These are phyloP conservation scores for Wallacemonas sp. DNA, from an alignment of 208 protist species.

Conservation along the genomic window DNA sequence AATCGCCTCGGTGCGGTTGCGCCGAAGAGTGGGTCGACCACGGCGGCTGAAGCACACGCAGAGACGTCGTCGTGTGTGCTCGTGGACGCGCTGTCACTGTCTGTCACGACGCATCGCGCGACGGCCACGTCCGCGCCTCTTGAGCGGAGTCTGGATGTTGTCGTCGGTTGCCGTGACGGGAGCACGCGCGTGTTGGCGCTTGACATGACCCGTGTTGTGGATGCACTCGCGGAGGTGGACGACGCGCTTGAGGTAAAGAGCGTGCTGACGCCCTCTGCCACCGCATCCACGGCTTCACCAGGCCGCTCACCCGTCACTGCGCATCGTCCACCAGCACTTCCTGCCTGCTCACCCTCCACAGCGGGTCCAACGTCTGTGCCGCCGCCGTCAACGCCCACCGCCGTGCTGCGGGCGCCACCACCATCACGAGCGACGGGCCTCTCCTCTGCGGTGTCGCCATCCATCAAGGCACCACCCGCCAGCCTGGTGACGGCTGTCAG, in stretches of 20 bases:
- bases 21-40: too few relatives aligned
- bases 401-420: neutral
- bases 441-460: neutral
- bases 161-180: constrained; percentile 21
- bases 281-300: neutral
- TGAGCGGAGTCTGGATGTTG: constrained; percentile 3
- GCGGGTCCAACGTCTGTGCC: neutral
- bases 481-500: neutral
- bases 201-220: neutral
- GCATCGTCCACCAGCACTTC: neutral
- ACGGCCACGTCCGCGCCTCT: neutral
- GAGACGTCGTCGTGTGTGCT: neutral
- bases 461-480: neutral
- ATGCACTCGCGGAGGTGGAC: neutral
- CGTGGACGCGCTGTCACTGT: constrained; percentile 16
- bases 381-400: neutral
- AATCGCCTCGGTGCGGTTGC: too few relatives aligned
- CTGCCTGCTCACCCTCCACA: neutral
- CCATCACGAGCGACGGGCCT: neutral
- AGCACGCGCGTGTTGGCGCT: constrained; percentile 22
- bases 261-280: neutral
- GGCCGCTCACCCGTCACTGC: neutral
- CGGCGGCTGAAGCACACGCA: too few relatives aligned
- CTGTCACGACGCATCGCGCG: neutral
- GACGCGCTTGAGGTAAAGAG: neutral